Evolutionary conservation across 2,329 filamentous ascomycete genomes (phyloP).

Genomic region (Curvularia lunata): DNA sequence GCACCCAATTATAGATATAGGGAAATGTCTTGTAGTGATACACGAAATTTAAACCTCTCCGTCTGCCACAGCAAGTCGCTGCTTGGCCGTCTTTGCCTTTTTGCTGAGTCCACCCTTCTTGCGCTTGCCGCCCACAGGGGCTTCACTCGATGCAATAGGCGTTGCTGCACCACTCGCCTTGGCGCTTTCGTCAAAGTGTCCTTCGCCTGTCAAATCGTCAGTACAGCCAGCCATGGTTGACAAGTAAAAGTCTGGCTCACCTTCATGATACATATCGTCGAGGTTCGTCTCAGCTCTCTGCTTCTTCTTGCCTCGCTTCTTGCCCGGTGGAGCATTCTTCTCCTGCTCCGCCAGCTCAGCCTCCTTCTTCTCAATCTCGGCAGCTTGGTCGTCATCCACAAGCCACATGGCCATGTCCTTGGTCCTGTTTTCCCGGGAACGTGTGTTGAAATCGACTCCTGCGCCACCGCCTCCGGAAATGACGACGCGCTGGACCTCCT

Average conservation of each 20-base stretch:
- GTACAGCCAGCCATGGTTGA: neutral
- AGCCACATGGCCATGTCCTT: slow-evolving; percentile 99
- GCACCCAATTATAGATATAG: slow-evolving; percentile 20
- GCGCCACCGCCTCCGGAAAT: slow-evolving; percentile 84
- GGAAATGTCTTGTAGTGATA: slow-evolving; percentile 17
- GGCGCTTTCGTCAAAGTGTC: slow-evolving; percentile 89
- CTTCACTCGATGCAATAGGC: slow-evolving; percentile 63
- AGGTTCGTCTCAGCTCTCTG: slow-evolving; percentile 69
- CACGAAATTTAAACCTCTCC: slow-evolving; percentile 44
- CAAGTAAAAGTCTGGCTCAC: slow-evolving; percentile 62
- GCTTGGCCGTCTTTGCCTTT: slow-evolving; percentile 60
- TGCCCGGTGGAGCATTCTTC: slow-evolving; percentile 50
- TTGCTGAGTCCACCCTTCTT: slow-evolving; percentile 55
- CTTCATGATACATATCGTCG: slow-evolving; percentile 99
- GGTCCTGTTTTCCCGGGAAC: slow-evolving; percentile 87
- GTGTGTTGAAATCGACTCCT: slow-evolving; percentile 95
- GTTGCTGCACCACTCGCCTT: slow-evolving; percentile 88
- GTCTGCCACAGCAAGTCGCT: slow-evolving; percentile 57
- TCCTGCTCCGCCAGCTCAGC: slow-evolving; percentile 78
- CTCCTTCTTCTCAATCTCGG: slow-evolving; percentile 90
- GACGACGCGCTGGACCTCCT: slow-evolving; percentile 97
- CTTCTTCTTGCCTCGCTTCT: slow-evolving; percentile 68
- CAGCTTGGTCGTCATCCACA: slow-evolving; percentile 94
- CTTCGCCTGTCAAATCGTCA: slow-evolving; percentile 72
- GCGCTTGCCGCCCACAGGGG: slow-evolving; percentile 56